Conservation (phyloP, 176 grass and related monocot species). For the Thinopyrum elongatum region DNA sequence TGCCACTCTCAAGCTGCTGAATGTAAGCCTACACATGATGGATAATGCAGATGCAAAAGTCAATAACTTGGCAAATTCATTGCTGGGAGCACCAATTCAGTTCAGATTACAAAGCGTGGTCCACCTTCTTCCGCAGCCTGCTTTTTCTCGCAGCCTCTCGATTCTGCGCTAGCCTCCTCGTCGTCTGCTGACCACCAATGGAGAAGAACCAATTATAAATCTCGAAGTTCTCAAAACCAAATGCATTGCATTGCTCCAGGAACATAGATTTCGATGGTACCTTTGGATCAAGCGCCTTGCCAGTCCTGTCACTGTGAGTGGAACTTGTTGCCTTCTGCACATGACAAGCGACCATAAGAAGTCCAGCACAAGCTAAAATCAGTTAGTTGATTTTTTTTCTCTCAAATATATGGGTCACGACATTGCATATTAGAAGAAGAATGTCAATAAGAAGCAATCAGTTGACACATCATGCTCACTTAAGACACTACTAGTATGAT, state of each 20-base stretch:
- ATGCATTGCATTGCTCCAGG: neutral
- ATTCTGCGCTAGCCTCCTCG: slow-evolving; percentile 87
- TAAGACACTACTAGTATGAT: neutral
- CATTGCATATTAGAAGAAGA: neutral
- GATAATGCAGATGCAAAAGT: slow-evolving; percentile 1
- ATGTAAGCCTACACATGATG: slow-evolving; percentile 58
- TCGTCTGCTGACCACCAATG: slow-evolving; percentile 34
- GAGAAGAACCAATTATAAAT: neutral
- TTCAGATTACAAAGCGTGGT: neutral
- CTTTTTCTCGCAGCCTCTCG: slow-evolving; percentile 92
- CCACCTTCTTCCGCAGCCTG: slow-evolving; percentile 84
- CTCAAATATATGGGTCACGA: neutral
- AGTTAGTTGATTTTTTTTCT: neutral
- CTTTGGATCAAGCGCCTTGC: slow-evolving; percentile 70
- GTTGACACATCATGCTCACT: slow-evolving; percentile 1
- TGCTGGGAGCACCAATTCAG: neutral
- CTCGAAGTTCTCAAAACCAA: neutral
- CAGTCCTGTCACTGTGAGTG: slow-evolving; percentile 43
- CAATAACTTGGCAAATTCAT: slow-evolving; percentile 12
- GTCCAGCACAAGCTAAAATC: neutral
- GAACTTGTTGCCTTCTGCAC: slow-evolving; percentile 53
- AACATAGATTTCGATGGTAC: neutral
- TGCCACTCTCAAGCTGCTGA: slow-evolving; percentile 81
- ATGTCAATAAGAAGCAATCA: neutral
- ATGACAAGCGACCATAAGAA: slow-evolving; percentile 1